Conservation (phyloP, 805 yeast species). For the Metschnikowia lachancei region DNA sequence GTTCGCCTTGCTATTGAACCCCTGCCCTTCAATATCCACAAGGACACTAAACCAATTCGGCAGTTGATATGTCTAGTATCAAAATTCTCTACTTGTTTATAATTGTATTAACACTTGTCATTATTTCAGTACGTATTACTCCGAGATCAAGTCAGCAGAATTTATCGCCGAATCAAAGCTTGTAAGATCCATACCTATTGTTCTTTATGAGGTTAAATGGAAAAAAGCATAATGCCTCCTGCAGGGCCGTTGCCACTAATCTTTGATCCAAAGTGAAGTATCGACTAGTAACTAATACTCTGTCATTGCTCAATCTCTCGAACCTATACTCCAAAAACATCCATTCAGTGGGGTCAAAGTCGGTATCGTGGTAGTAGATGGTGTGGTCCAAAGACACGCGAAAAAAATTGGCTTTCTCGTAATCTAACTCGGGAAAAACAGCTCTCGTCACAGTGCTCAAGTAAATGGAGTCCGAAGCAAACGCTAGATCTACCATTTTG, state of each 20-base stretch:
- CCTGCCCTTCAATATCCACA: not conserved
- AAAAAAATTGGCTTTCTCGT: conserved; percentile 25
- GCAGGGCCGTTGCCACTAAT: conserved; percentile 31
- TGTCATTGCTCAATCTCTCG: conserved; percentile 31
- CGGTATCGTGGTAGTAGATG: conserved; percentile 34
- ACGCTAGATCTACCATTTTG: conserved; percentile 24
- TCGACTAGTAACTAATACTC: conserved; percentile 30
- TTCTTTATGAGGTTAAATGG: conserved; percentile 15
- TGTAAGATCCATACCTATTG: conserved; percentile 15
- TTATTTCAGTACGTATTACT: not conserved
- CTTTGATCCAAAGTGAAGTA: conserved; percentile 29
- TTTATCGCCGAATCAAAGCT: conserved; percentile 8
- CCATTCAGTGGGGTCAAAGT: conserved; percentile 38
- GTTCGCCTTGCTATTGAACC: not conserved
- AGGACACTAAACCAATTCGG: not conserved
- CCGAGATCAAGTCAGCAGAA: not conserved
- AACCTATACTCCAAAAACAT: conserved; percentile 35
- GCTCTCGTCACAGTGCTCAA: conserved; percentile 29
- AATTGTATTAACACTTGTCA: not conserved
- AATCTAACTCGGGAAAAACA: conserved; percentile 16
- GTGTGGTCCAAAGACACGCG: conserved; percentile 40
- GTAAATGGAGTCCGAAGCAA: conserved; percentile 32
- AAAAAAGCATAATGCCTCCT: conserved; percentile 32
- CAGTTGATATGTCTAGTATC: not conserved
- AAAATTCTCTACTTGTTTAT: not conserved